Evolutionary conservation across 176 grass and related monocot genomes (phyloP).

Genomic region (Musa troglodytarum): DNA sequence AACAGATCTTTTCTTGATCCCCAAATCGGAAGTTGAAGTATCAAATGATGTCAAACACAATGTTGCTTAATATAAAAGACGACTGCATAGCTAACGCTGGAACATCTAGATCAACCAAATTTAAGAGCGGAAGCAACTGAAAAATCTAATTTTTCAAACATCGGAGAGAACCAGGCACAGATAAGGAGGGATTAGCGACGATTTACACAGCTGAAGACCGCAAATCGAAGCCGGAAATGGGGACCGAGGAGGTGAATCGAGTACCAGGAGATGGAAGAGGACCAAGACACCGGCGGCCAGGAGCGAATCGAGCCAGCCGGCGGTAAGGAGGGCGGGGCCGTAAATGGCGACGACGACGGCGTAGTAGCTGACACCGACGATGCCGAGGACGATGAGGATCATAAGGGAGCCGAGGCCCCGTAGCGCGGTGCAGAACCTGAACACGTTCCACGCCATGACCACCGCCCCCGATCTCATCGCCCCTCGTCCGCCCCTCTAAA

Average conservation of each 20-base stretch:
- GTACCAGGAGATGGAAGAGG: constrained; percentile 77
- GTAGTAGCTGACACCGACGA: constrained; percentile 82
- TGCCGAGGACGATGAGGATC: constrained; percentile 84
- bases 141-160: neutral
- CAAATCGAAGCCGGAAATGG: neutral
- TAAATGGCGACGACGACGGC: constrained; percentile 82
- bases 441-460: constrained; percentile 91
- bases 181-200: neutral
- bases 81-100: neutral
- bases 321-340: constrained; percentile 45
- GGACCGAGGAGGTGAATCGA: neutral
- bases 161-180: neutral
- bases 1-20: neutral
- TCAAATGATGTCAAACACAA: neutral
- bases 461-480: constrained; percentile 75
- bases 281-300: constrained; percentile 49
- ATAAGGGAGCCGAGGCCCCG: constrained; percentile 84
- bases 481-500: neutral
- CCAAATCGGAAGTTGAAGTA: neutral
- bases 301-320: constrained; percentile 27
- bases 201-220: neutral
- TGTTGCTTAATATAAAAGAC: neutral
- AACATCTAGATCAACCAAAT: neutral
- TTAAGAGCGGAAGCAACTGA: neutral
- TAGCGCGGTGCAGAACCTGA: constrained; percentile 93